Evolutionary conservation across 768 basidiomycete species (phyloP), one percentile per base, ranked within the genome.

Genomic region (Termitomyces sp.): DNA sequence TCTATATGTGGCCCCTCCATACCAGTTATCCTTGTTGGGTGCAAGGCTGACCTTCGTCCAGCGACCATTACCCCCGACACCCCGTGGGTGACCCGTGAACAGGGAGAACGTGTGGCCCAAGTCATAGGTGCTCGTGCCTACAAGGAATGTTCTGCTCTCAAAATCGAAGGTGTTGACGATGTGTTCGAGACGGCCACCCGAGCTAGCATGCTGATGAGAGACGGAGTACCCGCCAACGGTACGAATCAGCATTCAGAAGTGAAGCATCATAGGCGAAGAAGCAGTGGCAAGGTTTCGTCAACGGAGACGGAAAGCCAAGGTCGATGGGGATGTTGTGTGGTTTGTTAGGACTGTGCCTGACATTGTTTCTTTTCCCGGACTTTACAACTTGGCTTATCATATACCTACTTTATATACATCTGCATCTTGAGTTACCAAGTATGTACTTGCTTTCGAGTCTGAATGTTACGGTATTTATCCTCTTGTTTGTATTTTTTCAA

Each of bases 121-220:
- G 79, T 77, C 38, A 98, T 98, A 61, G 94, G 95, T 28, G 96
- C 96, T 30, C 83, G 92, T 28, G 89, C 86, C 43, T 98, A 98
- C 78, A 94, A 93, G 70, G 96, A 98, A 70, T 97, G 94, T 65
- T 92, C 90, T 10, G 90, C 94, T 30, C 77, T 95, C 51, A 89
- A 86, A 74, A 90, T 92, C 54, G 87, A 91, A 74, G 94, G 94
- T 54, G 94, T 96, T 14, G 97, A 98, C 71, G 92, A 97, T 64
- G 92, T 98, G 46, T 99, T 98, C 64, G 97, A 99, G 75, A 90
- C 92, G 0, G 97, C 97, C 33, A 98, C 97, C 11, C 79, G 97
- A 45, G 94, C 93, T 46, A 94, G 93, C 68, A 97, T 98, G 91
- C 74, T 98, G 57, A 94, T 96, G 81, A 80, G 94, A 22, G 94